These are phyloP conservation scores for Phytophthora meadii DNA, from an alignment of 352 stramenopile genomes.

Conservation along the genomic window DNA sequence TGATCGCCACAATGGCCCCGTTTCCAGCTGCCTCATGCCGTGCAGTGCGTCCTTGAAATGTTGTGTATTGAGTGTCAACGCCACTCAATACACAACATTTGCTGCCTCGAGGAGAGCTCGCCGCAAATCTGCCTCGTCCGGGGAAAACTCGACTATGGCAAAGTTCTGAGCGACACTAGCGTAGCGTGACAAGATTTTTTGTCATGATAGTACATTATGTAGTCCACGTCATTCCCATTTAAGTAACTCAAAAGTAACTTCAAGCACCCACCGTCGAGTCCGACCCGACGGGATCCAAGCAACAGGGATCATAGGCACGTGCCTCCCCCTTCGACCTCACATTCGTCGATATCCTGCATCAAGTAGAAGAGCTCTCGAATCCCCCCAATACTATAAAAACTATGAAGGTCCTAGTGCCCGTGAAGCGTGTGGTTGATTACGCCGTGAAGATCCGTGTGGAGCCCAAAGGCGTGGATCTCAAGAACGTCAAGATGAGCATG, in stretches of 20 bases:
- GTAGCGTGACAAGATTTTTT: no score
- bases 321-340: conserved; percentile 4
- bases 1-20: neutral
- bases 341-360: conserved; percentile 21
- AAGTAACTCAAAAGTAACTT: conserved; percentile 4
- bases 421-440: conserved; percentile 99
- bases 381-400: neutral
- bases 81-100: neutral
- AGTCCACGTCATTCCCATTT: neutral
- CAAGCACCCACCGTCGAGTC: conserved; percentile 7
- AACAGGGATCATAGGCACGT: neutral
- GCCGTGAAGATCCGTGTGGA: conserved; percentile 98
- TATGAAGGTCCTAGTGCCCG: conserved; percentile 95
- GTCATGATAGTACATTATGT: no score
- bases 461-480: conserved; percentile 94
- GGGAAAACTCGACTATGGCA: neutral
- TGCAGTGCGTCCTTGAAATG: conserved; percentile 1
- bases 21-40: conserved; percentile 3
- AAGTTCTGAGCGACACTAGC: neutral
- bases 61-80: neutral
- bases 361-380: neutral
- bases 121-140: neutral
- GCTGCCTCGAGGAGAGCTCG: neutral
- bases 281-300: conserved; percentile 11
- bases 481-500: conserved; percentile 99